phyloP scores from a whole-genome alignment of 164 flowering plant species.

The Cinnamomum chago region DNA sequence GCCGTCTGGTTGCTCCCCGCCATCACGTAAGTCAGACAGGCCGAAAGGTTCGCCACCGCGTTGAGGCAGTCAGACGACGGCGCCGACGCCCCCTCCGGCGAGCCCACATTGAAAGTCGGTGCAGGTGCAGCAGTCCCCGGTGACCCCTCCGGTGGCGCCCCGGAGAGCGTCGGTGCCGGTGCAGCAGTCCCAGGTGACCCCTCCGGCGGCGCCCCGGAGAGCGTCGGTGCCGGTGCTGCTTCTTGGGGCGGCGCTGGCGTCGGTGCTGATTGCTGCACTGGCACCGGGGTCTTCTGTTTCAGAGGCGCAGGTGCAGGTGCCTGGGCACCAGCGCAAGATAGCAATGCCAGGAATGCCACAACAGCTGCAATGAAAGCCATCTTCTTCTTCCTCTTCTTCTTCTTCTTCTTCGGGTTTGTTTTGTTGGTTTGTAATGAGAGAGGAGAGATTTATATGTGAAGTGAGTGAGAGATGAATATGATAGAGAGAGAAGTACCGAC shows the following conservation, averaged over 20 bases:
- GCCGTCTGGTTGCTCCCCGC: slow-evolving; percentile 45
- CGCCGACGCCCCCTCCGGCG: slow-evolving; percentile 13
- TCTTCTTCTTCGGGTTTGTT: neutral
- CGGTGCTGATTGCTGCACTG: neutral
- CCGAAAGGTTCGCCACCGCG: slow-evolving; percentile 36
- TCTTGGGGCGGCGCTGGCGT: neutral
- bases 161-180: too few relatives aligned
- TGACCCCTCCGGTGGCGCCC: neutral
- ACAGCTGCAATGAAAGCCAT: neutral
- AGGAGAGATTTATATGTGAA: too few relatives aligned
- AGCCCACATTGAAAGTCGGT: neutral
- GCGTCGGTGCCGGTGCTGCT: too few relatives aligned
- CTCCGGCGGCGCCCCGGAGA: neutral
- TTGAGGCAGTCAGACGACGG: slow-evolving; percentile 30
- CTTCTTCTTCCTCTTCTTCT: neutral
- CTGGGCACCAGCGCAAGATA: neutral
- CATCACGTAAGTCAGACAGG: slow-evolving; percentile 51
- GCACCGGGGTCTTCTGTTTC: neutral
- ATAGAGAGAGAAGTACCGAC: too few relatives aligned
- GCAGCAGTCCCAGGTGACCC: too few relatives aligned
- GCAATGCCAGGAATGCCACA: neutral
- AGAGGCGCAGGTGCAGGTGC: neutral
- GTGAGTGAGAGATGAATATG: too few relatives aligned
- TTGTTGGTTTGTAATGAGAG: too few relatives aligned
- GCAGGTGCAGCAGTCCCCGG: too few relatives aligned